Base-by-base conservation (phyloP, 176 grass and related monocot species). In the Typha latifolia region DNA sequence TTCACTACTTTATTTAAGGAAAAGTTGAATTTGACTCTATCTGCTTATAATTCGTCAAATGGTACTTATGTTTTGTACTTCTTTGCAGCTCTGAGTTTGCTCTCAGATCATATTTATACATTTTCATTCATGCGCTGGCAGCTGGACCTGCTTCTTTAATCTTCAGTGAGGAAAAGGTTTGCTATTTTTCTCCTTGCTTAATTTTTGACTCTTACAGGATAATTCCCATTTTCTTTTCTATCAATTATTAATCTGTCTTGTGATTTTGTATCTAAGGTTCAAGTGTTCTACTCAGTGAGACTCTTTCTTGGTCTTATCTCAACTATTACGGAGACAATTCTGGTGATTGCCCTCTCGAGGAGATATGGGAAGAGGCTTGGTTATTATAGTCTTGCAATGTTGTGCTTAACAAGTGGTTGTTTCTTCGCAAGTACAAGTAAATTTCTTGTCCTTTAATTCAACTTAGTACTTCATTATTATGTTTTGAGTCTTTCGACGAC, bases 401-500 rank as follows among this genome's bases (percentile, higher is more conserved):
- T 99, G 56, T 99, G 88, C 65, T 78, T 99, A 70, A 93, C 94
- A 29, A 99, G 94, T 65, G 94, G 94, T 59, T 99, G 89, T 69
- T 99, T 99, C 81, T 99, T 99, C 74, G 94, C 94, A 14, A 99
- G 89, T 69, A 99, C 89, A 57, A 99, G 94, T 99, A 93, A 80
- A 78, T 76, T 59, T 77, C 69, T 57, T 51, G 31, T 61, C 67
- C 34, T 71, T 78, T n/a, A 61, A 66, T 57, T 47, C 43, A 72
- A 8, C 64, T 85, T 69, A 65, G 4, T 66, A 37, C 34, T 37
- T 37, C 34, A 37, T 57, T 57, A 16, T 57, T 57, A 57, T 57
- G 15, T 21, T 57, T 18, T 57, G 16, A 53, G 19, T 10, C 52
- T 57, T 57, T 18, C 15, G 1, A 57, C 16, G 19, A 53, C n/a